phyloP scores from a whole-genome alignment of 148 eudicot genomes.

The Rhododendron williamsianum region DNA sequence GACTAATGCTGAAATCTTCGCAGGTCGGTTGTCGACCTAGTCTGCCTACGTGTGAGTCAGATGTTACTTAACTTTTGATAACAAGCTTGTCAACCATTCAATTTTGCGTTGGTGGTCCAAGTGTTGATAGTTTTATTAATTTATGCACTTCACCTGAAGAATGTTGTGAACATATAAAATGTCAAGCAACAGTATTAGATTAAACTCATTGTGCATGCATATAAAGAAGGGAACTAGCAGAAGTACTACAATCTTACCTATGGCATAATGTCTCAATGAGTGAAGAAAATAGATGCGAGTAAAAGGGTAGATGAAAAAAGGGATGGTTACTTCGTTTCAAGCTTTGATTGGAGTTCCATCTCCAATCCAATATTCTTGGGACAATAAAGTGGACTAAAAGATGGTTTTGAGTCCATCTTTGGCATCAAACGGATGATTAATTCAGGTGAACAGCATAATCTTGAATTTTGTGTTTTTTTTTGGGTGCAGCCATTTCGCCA shows the following conservation, averaged over 20 bases:
- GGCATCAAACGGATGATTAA: neutral
- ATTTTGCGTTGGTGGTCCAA: neutral
- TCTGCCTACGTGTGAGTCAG: neutral
- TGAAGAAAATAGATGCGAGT: neutral
- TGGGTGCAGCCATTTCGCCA: constrained; percentile 17
- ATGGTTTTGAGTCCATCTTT: neutral
- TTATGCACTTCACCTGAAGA: neutral
- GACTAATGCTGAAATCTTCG: neutral
- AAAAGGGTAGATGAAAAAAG: neutral
- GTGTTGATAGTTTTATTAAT: neutral
- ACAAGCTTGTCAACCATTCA: neutral
- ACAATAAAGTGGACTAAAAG: neutral
- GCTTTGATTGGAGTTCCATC: neutral
- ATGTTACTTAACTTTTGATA: neutral
- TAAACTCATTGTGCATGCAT: neutral
- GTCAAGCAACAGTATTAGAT: neutral
- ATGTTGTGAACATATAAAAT: too few relatives aligned
- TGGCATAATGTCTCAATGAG: neutral
- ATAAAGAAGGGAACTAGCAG: neutral
- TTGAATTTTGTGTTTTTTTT: neutral
- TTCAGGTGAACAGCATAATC: neutral
- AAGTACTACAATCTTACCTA: neutral
- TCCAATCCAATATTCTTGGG: neutral
- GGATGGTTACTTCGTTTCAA: neutral
- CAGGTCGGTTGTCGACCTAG: neutral